phyloP scores from a whole-genome alignment of 108 stramenopile genomes.

The Seminavis robusta region DNA sequence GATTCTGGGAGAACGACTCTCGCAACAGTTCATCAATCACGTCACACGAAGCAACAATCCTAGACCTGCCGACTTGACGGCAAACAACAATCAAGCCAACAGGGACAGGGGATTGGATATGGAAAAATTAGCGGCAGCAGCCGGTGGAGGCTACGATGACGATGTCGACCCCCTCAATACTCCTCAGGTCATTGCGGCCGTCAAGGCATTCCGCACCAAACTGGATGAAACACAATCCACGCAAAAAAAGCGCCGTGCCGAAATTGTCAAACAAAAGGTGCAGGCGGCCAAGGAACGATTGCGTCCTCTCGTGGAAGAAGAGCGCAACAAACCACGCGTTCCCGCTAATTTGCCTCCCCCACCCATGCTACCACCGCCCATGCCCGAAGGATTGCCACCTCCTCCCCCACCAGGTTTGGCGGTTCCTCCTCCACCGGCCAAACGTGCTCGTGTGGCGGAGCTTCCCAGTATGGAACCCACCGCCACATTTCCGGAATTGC shows the following conservation, averaged over 20 bases:
- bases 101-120: no score
- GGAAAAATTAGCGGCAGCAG: background rate
- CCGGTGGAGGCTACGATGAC: slow-evolving; percentile 54
- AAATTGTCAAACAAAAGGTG: slow-evolving; percentile 53
- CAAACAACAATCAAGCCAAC: background rate
- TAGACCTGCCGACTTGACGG: background rate
- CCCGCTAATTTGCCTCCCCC: slow-evolving; percentile 12
- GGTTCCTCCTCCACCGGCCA: slow-evolving; percentile 21
- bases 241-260: slow-evolving; percentile 49
- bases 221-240: slow-evolving; percentile 45
- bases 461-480: background rate
- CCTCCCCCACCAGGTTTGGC: slow-evolving; percentile 13
- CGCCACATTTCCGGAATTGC: slow-evolving; percentile 2
- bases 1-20: slow-evolving; percentile 20
- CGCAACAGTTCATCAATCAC: slow-evolving; percentile 15
- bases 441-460: slow-evolving; percentile 11
- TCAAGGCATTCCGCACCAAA: slow-evolving; percentile 65
- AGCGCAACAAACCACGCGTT: slow-evolving; percentile 9
- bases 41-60: background rate
- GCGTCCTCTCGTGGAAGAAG: slow-evolving; percentile 32
- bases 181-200: slow-evolving; percentile 72
- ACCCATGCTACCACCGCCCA: slow-evolving; percentile 19
- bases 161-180: slow-evolving; percentile 82
- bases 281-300: slow-evolving; percentile 31
- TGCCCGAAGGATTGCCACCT: slow-evolving; percentile 17